Evolutionary conservation across 2,329 filamentous ascomycete genomes (phyloP).

Genomic region (Akanthomyces dipterigenus): DNA sequence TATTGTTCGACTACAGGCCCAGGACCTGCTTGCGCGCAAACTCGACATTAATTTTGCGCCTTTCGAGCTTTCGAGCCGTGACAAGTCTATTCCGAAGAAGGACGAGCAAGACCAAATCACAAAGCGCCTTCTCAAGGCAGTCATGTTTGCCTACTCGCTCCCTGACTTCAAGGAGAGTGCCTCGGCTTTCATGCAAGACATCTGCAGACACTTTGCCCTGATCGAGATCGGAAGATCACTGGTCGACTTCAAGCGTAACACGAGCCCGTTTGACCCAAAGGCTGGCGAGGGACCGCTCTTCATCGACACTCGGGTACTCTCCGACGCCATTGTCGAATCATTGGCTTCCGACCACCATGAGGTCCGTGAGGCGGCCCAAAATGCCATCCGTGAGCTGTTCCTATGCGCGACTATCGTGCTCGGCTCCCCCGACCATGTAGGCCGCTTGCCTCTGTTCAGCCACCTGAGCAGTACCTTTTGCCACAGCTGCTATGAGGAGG

Average conservation of each 20-base stretch:
- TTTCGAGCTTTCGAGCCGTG: constrained; percentile 69
- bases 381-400: constrained; percentile 70
- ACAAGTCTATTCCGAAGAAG: constrained; percentile 82
- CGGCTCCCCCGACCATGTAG: constrained; percentile 63
- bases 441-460: constrained; percentile 75
- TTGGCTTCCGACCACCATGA: constrained; percentile 76
- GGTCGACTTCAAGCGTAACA: constrained; percentile 68
- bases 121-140: constrained; percentile 81
- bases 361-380: constrained; percentile 76
- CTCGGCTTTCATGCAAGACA: constrained; percentile 65
- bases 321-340: constrained; percentile 84
- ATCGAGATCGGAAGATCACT: constrained; percentile 84
- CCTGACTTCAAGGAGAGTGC: constrained; percentile 74
- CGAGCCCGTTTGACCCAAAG: constrained; percentile 74
- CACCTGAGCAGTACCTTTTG: constrained; percentile 79
- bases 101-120: constrained; percentile 73
- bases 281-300: constrained; percentile 81
- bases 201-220: constrained; percentile 85
- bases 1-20: constrained; percentile 78
- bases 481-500: constrained; percentile 93
- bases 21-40: constrained; percentile 71
- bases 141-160: constrained; percentile 78
- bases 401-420: constrained; percentile 73
- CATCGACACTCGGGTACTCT: constrained; percentile 79
- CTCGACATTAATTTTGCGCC: constrained; percentile 62